These are phyloP conservation scores for Sistotremastrum niveocremeum DNA, from an alignment of 768 basidiomycete genomes.

Conservation along the genomic window DNA sequence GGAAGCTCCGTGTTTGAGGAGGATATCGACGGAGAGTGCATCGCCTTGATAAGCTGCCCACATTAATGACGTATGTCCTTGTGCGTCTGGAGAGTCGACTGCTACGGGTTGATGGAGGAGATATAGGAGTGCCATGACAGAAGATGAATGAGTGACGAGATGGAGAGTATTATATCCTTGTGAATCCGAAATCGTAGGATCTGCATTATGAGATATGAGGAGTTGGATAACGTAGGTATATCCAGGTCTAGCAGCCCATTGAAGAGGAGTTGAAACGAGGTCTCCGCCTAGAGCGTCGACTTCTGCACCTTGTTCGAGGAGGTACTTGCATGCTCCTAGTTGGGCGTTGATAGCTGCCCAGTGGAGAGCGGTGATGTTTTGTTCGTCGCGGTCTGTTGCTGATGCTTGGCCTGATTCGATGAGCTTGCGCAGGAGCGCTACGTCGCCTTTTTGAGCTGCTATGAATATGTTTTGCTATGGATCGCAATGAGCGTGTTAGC, in stretches of 20 bases:
- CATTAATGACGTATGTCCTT: slow-evolving; percentile 92
- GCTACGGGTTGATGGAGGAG: slow-evolving; percentile 87
- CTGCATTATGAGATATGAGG: slow-evolving; percentile 78
- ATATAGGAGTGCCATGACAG: slow-evolving; percentile 88
- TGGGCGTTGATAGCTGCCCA: slow-evolving; percentile 99
- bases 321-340: slow-evolving; percentile 70
- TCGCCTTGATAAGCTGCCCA: slow-evolving; percentile 99
- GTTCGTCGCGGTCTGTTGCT: slow-evolving; percentile 70
- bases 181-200: slow-evolving; percentile 80
- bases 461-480: slow-evolving; percentile 56
- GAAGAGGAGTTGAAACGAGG: slow-evolving; percentile 85
- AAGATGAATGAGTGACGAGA: slow-evolving; percentile 87
- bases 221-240: slow-evolving; percentile 93
- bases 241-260: slow-evolving; percentile 97
- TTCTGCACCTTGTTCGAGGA: slow-evolving; percentile 87
- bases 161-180: slow-evolving; percentile 97
- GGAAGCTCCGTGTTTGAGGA: slow-evolving; percentile 80
- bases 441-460: slow-evolving; percentile 80
- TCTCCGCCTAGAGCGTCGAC: slow-evolving; percentile 93
- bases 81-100: slow-evolving; percentile 79
- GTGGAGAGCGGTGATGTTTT: slow-evolving; percentile 91
- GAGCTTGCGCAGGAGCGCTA: slow-evolving; percentile 46
- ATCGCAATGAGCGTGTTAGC: background rate
- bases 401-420: slow-evolving; percentile 57
- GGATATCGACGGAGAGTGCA: slow-evolving; percentile 81